Base-by-base conservation (phyloP, 768 basidiomycete genomes). In the Psilocybe tampanensis region DNA sequence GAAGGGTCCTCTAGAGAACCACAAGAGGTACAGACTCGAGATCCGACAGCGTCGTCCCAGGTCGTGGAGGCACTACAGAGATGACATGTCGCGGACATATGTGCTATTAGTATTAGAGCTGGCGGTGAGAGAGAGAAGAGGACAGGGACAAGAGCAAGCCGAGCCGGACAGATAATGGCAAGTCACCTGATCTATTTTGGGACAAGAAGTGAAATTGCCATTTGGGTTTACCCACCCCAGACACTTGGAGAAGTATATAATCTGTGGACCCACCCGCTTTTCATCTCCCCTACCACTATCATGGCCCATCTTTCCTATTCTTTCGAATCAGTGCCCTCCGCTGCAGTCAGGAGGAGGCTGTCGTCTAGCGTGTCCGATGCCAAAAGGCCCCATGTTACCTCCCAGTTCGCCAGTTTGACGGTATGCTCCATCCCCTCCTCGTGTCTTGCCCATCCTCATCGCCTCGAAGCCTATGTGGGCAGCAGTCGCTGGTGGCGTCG, bases 401-500 rank as follows among this genome's bases (percentile, higher is more conserved):
- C 79, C 18, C 76, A 80, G 21, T 88, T 80, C 68, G 76, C 86
- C 58, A 86, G 83, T 62, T 80, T 91, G 63, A 86, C 84, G 57
- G 90, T 91, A 65, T 72, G 85, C 74, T 52, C 23, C 23, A 49
- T 33, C 47, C n/a, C 43, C 43, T 19, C 50, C 45, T 53, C 24
- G 26, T 43, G 36, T 60, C 51, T 47, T 65, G 68, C 61, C 47
- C 47, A 52, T 59, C 59, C 55, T 68, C 50, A 61, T 64, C 52
- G 55, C 52, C 63, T 15, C 53, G 52, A 36, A 93, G 91, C 89
- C 91, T 19, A 92, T 94, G 91, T 94, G 91, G 90, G 89, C 86
- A 59, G 92, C 89, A 64, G 79, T 92, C 48, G 86, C 90, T 2
- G 89, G 89, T 39, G 74, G 74, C 21, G 68, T 84, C 47, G 68